Evolutionary conservation across 768 basidiomycete genomes (phyloP), one percentile per base, ranked within the genome.

Genomic region (Pleurotus pulmonarius): DNA sequence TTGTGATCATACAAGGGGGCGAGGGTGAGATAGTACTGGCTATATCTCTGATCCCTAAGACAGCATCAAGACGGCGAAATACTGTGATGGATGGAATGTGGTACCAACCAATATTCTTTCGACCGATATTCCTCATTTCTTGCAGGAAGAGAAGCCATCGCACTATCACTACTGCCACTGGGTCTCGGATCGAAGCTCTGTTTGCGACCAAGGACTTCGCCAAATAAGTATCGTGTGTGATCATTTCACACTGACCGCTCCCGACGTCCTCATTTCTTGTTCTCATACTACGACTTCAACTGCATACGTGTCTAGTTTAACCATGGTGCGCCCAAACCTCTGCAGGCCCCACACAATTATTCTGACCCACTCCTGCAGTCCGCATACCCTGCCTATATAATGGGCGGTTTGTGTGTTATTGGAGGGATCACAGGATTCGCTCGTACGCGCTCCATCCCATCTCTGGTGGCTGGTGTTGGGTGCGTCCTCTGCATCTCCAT

Each of bases 391-490:
- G 87, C 90, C 48, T 87, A 85, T 70, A 71, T 82, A 43, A 90
- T 92, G 79, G 88, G 90, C 57, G 79, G 72, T 55, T 73, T 93
- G 59, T 92, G 90, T 68, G 73, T 91, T 60, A 75, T 88, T 41
- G 92, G 92, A 11, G 92, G 92, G 20, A 56, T 89, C 41, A 83
- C 85, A 43, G 92, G 89, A 26, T 91, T 83, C 59, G 82, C 75
- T 5, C 77, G 82, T 61, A 89, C 86, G 58, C 81, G 86, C 20
- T 93, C 90, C 29, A 74, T 93, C 26, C 92, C 92, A 5, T 93
- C 92, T 11, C 68, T 94, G 41, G 83, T 93, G 16, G 92, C 92
- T 56, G 92, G 92, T 39, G 80, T 91, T 44, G 78, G 86, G 90
- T 92, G 63, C 43, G 84, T 61, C 26, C 38, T 4, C 12, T 26